phyloP scores from a whole-genome alignment of 495 filamentous ascomycete genomes.

The Xylaria scruposa region DNA sequence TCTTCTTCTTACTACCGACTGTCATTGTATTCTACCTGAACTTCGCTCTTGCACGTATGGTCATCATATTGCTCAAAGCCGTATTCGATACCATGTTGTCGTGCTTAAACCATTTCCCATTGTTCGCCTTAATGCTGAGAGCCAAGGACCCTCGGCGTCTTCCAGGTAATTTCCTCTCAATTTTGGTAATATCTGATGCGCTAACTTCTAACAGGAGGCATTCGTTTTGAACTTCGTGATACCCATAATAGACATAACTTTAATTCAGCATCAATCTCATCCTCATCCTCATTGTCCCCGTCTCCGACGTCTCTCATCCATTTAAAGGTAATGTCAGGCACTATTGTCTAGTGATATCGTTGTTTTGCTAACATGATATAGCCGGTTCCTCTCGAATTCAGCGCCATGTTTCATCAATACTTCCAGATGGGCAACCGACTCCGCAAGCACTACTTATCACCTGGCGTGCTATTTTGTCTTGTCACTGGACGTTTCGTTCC shows the following conservation, averaged over 20 bases:
- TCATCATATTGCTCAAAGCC: conserved; percentile 91
- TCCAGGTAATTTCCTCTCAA: conserved; percentile 62
- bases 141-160: conserved; percentile 91
- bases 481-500: conserved; percentile 88
- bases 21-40: conserved; percentile 96
- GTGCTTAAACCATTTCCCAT: conserved; percentile 95
- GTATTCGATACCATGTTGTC: conserved; percentile 87
- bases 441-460: conserved; percentile 92
- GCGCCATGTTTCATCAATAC: conserved; percentile 95
- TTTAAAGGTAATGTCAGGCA: conserved; percentile 65
- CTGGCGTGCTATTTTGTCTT: conserved; percentile 83
- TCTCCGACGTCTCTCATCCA: conserved; percentile 76
- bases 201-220: conserved; percentile 65
- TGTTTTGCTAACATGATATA: conserved; percentile 45
- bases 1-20: conserved; percentile 95
- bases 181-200: neutral
- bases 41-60: conserved; percentile 92
- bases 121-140: conserved; percentile 96
- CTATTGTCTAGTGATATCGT: neutral
- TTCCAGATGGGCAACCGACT: conserved; percentile 92
- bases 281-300: conserved; percentile 26
- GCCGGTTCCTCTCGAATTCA: conserved; percentile 89
- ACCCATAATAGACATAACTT: conserved; percentile 58
- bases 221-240: conserved; percentile 89
- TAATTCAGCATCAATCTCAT: conserved; percentile 37